phyloP scores from a whole-genome alignment of 2,329 filamentous ascomycete species.

The Verticillium nubilum region DNA sequence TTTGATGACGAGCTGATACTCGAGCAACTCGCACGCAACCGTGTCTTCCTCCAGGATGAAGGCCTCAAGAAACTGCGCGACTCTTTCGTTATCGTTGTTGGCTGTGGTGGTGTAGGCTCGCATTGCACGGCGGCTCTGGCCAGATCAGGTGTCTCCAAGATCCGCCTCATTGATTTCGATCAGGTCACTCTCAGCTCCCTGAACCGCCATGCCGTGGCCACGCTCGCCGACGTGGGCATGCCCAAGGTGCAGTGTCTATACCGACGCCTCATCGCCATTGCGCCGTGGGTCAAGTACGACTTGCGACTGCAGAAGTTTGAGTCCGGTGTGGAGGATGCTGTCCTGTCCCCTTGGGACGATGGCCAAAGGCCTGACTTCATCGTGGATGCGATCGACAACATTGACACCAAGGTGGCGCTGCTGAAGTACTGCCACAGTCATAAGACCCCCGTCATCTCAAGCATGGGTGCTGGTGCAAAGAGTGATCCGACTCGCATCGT shows the following conservation, averaged over 20 bases:
- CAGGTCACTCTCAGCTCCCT: conserved; percentile 92
- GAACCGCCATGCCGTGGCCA: conserved; percentile 94
- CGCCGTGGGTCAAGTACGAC: conserved; percentile 90
- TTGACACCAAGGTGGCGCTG: conserved; percentile 89
- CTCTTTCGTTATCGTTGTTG: conserved; percentile 84
- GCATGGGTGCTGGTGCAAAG: conserved; percentile 96
- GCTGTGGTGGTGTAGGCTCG: conserved; percentile 90
- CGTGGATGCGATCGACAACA: conserved; percentile 98
- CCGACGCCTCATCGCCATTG: conserved; percentile 74
- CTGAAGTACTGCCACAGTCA: conserved; percentile 81
- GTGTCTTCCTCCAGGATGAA: conserved; percentile 79
- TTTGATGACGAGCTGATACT: conserved; percentile 78
- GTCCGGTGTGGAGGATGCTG: conserved; percentile 54
- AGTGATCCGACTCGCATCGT: conserved; percentile 77
- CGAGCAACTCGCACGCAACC: conserved; percentile 89
- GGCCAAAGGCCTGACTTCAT: conserved; percentile 73
- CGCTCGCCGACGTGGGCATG: conserved; percentile 85
- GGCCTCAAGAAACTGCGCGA: conserved; percentile 75
- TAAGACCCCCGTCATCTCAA: conserved; percentile 77
- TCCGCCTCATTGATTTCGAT: conserved; percentile 93
- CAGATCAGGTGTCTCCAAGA: conserved; percentile 79
- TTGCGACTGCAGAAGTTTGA: conserved; percentile 79
- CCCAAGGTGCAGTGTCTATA: conserved; percentile 85
- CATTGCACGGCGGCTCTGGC: conserved; percentile 83
- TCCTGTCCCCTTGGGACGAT: conserved; percentile 63